Evolutionary conservation across 768 basidiomycete genomes (phyloP), one percentile per base, ranked within the genome.

Genomic region (Tylopilus intermedius): DNA sequence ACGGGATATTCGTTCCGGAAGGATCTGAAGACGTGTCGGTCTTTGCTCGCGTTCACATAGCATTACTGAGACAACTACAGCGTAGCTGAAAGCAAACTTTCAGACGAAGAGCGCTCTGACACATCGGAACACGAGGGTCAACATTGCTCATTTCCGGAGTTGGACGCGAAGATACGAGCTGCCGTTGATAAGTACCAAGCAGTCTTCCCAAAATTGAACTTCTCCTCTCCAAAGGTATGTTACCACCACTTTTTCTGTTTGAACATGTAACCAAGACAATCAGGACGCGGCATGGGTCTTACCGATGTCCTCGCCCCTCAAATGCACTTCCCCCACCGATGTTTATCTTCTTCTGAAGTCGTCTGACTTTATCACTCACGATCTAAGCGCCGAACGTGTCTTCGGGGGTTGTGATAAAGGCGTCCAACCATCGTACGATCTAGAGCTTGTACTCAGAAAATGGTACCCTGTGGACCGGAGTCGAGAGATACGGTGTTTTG

Each of bases 151-250:
- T 94, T 98, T 64, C 92, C 94, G 0, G 84, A 84, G 43, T 72
- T 96, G n/a, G 91, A 94, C 61, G 70, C 72, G 13, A 73, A 73
- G 51, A 94, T 97, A 55, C 72, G 89, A 45, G 67, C 72, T 13
- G 79, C 76, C 32, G 74, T 96, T n/a, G 60, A 71, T 42, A 69
- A 78, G 51, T 94, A 89, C 67, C 88, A 82, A 3, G 86, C 86
- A 6, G 86, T 95, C 27, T 98, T 98, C 66, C 94, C 94, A 0
- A 98, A 98, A 71, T 82, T 98, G 50, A 97, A 96, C 64, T 96
- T 94, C 72, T 90, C 93, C 6, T 86, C 90, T n/a, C 94, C 94
- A 13, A 88, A 86, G 74, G 94, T 88, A 54, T 52, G 76, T 37
- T 37, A 4, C 13, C 3, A 13, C 14, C 35, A 37, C 35, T 37